Evolutionary conservation across 164 flowering plant species (phyloP).

Genomic region (Santalum album): DNA sequence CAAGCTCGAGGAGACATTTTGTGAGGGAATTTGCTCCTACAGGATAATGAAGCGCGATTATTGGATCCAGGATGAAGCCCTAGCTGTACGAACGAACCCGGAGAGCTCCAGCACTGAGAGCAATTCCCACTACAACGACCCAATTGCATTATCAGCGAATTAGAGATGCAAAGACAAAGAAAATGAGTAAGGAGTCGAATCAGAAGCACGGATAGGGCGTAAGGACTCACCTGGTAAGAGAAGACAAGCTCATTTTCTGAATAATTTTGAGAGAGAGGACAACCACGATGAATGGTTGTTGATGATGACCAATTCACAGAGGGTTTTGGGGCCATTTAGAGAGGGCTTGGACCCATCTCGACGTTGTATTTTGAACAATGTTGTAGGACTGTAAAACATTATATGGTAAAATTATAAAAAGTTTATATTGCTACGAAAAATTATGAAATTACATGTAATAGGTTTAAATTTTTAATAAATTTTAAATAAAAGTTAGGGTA

Average conservation of each 20-base stretch:
- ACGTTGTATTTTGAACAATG: no score
- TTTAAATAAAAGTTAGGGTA: no score
- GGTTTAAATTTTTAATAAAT: no score
- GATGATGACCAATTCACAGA: not conserved
- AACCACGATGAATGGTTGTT: no score
- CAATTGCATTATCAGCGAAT: not conserved
- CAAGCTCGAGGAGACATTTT: slow-evolving; percentile 21
- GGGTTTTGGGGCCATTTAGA: not conserved
- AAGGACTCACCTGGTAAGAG: slow-evolving; percentile 11
- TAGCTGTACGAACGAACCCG: slow-evolving; percentile 21
- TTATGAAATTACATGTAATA: no score
- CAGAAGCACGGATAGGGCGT: not conserved
- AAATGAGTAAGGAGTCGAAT: no score
- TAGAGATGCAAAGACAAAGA: not conserved
- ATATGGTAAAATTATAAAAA: no score
- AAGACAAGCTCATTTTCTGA: slow-evolving; percentile 14
- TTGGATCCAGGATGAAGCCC: slow-evolving; percentile 17
- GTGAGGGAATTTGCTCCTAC: slow-evolving; percentile 8
- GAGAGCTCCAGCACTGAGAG: slow-evolving; percentile 34
- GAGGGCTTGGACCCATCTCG: no score
- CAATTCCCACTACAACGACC: slow-evolving; percentile 22
- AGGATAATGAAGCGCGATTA: slow-evolving; percentile 1
- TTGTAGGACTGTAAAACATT: no score
- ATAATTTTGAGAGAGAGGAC: not conserved
- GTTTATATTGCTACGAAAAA: no score